These are phyloP conservation scores for Physaria fendleri DNA, from an alignment of 345 rosid species.

Conservation along the genomic window DNA sequence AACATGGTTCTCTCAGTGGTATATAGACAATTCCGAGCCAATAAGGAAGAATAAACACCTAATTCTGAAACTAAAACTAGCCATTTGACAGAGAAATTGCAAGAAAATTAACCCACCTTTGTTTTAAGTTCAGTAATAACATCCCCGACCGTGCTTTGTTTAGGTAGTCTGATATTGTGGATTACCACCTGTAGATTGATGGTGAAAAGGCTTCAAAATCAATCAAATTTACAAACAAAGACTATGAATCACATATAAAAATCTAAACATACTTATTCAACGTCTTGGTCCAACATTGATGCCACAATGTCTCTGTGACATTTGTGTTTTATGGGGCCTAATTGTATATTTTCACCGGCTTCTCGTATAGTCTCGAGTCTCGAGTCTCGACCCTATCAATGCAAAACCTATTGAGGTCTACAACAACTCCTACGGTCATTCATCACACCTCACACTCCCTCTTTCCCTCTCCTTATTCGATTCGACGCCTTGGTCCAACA, in stretches of 20 bases:
- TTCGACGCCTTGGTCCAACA: constrained; percentile 12
- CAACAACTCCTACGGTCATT: constrained; percentile 16
- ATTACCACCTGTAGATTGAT: constrained; percentile 52
- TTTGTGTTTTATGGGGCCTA: constrained; percentile 32
- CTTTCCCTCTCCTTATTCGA: constrained; percentile 1
- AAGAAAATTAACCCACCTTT: constrained; percentile 41
- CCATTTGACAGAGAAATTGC: not conserved
- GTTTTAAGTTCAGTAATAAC: constrained; percentile 83
- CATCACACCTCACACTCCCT: constrained; percentile 20
- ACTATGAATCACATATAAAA: not conserved
- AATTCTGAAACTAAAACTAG: constrained; percentile 12
- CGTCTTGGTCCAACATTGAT: no score
- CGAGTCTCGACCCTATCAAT: no score
- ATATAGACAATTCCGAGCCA: not conserved
- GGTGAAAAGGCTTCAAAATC: constrained; percentile 18
- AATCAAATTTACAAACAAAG: not conserved
- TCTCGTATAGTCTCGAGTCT: no score
- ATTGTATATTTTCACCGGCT: constrained; percentile 73
- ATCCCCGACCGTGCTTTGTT: constrained; percentile 88
- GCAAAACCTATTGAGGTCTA: no score
- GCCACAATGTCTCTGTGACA: no score
- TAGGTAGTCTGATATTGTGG: constrained; percentile 88
- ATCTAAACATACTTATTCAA: constrained; percentile 31
- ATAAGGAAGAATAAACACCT: constrained; percentile 1
- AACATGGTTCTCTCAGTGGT: not conserved